These are phyloP conservation scores for Exophiala sp. DNA, from an alignment of 2,329 filamentous ascomycete species.

Conservation along the genomic window DNA sequence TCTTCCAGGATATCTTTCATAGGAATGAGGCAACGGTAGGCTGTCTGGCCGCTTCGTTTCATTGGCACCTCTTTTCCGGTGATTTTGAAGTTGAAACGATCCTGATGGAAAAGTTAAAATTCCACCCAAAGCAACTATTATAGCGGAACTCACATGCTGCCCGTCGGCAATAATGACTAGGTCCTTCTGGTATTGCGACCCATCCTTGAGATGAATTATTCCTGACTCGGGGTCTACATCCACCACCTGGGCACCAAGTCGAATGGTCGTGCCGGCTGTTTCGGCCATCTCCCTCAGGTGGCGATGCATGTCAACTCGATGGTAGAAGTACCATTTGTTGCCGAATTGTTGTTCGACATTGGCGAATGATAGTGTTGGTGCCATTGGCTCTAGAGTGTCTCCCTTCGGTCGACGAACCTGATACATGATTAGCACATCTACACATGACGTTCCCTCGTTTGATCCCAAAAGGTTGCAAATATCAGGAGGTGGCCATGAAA, in stretches of 20 bases:
- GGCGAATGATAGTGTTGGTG: conserved; percentile 25
- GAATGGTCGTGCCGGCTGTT: conserved; percentile 25
- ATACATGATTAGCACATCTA: background rate
- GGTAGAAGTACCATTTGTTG: conserved; percentile 33
- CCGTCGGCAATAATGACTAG: conserved; percentile 39
- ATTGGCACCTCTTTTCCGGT: conserved; percentile 27
- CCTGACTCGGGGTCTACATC: conserved; percentile 29
- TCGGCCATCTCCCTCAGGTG: conserved; percentile 35
- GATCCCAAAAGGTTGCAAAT: background rate
- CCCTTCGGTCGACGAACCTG: conserved; percentile 27
- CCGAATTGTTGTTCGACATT: conserved; percentile 25
- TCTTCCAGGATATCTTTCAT: conserved; percentile 28
- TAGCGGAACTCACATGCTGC: conserved; percentile 29
- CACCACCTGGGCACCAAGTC: conserved; percentile 31
- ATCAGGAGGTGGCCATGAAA: background rate
- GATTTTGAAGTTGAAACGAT: conserved; percentile 26
- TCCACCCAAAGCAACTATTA: conserved; percentile 1
- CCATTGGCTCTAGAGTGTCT: conserved; percentile 28
- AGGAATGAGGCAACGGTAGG: conserved; percentile 28
- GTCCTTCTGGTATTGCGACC: conserved; percentile 33
- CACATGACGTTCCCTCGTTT: background rate
- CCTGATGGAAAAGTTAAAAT: conserved; percentile 16
- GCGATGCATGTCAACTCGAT: conserved; percentile 44
- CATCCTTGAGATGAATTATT: conserved; percentile 32
- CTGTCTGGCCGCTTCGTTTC: conserved; percentile 28